Evolutionary conservation across 73 alveolate species (phyloP), one percentile per base, ranked within the genome.

Genomic region (Symbiodinium pilosum): DNA sequence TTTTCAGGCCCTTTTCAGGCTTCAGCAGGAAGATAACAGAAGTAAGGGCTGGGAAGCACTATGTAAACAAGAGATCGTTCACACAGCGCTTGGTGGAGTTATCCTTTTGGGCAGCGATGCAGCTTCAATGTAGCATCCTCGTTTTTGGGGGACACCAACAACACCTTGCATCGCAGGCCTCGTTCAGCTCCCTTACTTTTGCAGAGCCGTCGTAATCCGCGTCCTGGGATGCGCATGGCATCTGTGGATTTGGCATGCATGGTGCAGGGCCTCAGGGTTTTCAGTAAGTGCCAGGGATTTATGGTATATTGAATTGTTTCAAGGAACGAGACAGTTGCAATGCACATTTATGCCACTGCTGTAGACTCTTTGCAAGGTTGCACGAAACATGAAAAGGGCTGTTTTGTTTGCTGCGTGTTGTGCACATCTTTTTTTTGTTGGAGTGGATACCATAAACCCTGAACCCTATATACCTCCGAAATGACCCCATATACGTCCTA

Each of bases 131-230:
- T n/a, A n/a, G n/a, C n/a, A n/a, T n/a, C n/a, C n/a, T n/a, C n/a
- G n/a, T n/a, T n/a, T n/a, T n/a, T n/a, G n/a, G n/a, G n/a, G n/a
- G n/a, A n/a, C n/a, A 20, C 8, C 83, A 64, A 26, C 6, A 20
- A 64, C 40, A 12, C n/a, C 21, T 30, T 12, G 11, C 40, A 20
- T 8, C 38, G 40, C n/a, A 12, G 83, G 59, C 94, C 95, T 88
- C 86, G 41, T 88, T 88, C 71, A 88, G 39, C 95, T 88, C 41
- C 69, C 64, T 26, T 43, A 88, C 95, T 36, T 64, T 88, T 38
- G 71, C 85, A 26, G 95, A 88, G 24, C 43, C 2, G 34, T 38
- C 44, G 42, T 30, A 56, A 18, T 64, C 86, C 42, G 28, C 95
- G 5, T 88, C 86, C 86, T 56, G 16, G 59, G 39, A 1, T 81